Evolutionary conservation across 768 basidiomycete species (phyloP), one percentile per base, ranked within the genome.

Genomic region (Amanita muscaria): DNA sequence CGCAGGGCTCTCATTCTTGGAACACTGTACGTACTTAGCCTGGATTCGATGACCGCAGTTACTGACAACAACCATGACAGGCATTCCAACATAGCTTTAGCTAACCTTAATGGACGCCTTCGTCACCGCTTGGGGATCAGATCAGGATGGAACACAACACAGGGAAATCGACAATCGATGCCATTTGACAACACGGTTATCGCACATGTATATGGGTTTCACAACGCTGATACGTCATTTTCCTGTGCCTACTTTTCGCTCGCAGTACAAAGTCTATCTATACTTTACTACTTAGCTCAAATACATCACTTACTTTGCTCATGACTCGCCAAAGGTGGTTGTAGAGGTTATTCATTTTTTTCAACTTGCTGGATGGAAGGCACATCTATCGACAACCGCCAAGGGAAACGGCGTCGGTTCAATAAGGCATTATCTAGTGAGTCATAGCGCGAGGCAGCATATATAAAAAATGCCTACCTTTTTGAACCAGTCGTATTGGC

Each of bases 391-490:
- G 64, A 56, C 6, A 77, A 66, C 1, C 4, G 93, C 91, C 1
- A 92, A 60, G 0, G 84, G 77, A 56, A 93, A 93, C 1, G 81
- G 62, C n/a, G n/a, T n/a, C n/a, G n/a, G n/a, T n/a, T n/a, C n/a
- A n/a, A n/a, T n/a, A n/a, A n/a, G n/a, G n/a, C n/a, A n/a, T n/a
- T n/a, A n/a, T n/a, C n/a, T n/a, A n/a, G n/a, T n/a, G n/a, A n/a
- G n/a, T n/a, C n/a, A n/a, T n/a, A n/a, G n/a, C n/a, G n/a, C n/a
- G n/a, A n/a, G n/a, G n/a, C n/a, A n/a, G n/a, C n/a, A n/a, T n/a
- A n/a, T n/a, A n/a, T n/a, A n/a, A n/a, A n/a, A n/a, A n/a, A n/a
- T n/a, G n/a, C n/a, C n/a, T n/a, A n/a, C n/a, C n/a, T n/a, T n/a
- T n/a, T n/a, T n/a, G n/a, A n/a, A n/a, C n/a, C n/a, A n/a, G n/a